These are phyloP conservation scores for Tricholoma matsutake DNA, from an alignment of 768 basidiomycete genomes.

Conservation along the genomic window DNA sequence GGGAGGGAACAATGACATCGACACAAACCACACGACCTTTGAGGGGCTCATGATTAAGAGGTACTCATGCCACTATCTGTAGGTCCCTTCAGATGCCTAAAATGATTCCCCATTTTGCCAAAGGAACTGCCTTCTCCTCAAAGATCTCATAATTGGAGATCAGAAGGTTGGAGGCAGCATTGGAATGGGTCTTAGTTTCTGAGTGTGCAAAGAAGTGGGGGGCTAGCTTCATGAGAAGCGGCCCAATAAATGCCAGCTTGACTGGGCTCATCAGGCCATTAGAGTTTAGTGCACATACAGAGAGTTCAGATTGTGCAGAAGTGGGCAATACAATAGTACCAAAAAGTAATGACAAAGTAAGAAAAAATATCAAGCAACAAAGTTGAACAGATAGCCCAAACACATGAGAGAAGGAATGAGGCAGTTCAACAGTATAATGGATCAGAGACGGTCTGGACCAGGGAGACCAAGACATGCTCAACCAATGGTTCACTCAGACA, in stretches of 20 bases:
- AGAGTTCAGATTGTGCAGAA: neutral
- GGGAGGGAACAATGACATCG: no score
- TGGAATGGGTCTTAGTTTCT: conserved; percentile 6
- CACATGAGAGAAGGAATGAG: neutral
- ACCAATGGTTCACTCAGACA: no score
- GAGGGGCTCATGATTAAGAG: neutral
- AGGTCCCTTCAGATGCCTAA: conserved; percentile 1
- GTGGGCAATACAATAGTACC: neutral
- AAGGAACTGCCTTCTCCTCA: neutral
- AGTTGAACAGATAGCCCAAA: neutral
- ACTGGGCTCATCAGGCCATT: no score
- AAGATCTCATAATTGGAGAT: no score
- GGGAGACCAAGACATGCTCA: no score
- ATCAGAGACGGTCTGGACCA: no score
- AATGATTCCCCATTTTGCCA: conserved; percentile 7
- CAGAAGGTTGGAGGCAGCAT: no score
- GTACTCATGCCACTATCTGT: no score
- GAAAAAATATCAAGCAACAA: neutral
- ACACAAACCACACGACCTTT: conserved; percentile 7
- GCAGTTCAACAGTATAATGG: no score
- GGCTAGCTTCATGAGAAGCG: no score
- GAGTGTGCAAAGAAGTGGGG: conserved; percentile 2
- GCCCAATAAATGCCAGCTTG: no score
- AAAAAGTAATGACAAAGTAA: neutral
- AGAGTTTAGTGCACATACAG: no score